These are phyloP conservation scores for Adansonia gregorii DNA, from an alignment of 441 rosid genomes.

Conservation along the genomic window DNA sequence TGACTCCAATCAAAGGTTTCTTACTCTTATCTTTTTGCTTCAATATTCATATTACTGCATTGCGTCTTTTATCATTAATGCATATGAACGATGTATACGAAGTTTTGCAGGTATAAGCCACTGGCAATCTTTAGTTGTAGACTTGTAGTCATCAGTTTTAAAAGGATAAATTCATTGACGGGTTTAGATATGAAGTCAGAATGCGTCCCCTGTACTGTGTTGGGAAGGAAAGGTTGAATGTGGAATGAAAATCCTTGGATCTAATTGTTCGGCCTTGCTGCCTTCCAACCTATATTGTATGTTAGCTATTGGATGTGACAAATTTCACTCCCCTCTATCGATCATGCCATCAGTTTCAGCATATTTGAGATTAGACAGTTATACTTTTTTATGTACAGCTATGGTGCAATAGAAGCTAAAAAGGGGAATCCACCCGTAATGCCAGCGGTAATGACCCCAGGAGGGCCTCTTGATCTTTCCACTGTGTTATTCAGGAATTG, in stretches of 20 bases:
- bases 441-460: constrained; percentile 91
- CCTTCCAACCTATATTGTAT: neutral
- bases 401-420: constrained; percentile 52
- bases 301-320: neutral
- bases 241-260: neutral
- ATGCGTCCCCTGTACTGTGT: neutral
- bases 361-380: constrained; percentile 17
- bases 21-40: constrained; percentile 20
- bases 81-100: neutral
- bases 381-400: constrained; percentile 37
- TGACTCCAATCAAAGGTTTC: constrained; percentile 48
- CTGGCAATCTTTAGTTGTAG: neutral
- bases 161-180: neutral
- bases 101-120: neutral
- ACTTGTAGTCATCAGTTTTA: neutral
- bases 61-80: neutral
- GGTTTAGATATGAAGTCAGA: constrained; percentile 11
- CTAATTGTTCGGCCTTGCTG: neutral
- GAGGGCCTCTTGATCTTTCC: constrained; percentile 83
- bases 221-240: neutral
- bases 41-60: neutral
- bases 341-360: neutral
- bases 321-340: neutral
- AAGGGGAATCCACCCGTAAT: constrained; percentile 79
- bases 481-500: constrained; percentile 80